phyloP scores from a whole-genome alignment of 2,329 filamentous ascomycete species.

The Monosporascus sp. region DNA sequence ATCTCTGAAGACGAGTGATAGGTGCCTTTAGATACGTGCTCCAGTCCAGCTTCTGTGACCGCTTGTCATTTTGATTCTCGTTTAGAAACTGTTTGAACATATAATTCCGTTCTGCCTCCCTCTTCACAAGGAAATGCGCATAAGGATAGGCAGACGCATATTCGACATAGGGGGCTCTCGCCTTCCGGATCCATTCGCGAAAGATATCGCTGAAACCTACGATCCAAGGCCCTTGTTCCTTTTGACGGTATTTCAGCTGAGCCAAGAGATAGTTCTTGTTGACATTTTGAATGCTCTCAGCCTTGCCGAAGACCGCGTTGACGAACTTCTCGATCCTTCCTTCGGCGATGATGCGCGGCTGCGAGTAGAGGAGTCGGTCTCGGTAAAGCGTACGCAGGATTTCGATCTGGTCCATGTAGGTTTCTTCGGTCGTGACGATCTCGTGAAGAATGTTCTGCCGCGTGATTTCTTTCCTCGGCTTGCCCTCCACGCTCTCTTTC shows the following conservation, averaged over 20 bases:
- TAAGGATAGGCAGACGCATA: slow-evolving; percentile 85
- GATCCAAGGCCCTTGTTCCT: slow-evolving; percentile 94
- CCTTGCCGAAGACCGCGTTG: slow-evolving; percentile 80
- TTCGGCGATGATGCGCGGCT: slow-evolving; percentile 75
- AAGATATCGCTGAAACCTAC: slow-evolving; percentile 94
- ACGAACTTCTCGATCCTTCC: slow-evolving; percentile 77
- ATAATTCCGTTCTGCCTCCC: slow-evolving; percentile 78
- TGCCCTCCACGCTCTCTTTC: slow-evolving; percentile 66
- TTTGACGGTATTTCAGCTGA: slow-evolving; percentile 92
- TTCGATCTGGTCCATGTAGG: slow-evolving; percentile 83
- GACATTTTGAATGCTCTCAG: slow-evolving; percentile 80
- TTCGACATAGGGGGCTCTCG: slow-evolving; percentile 80
- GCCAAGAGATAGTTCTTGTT: slow-evolving; percentile 91
- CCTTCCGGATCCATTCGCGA: slow-evolving; percentile 96
- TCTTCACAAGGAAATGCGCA: slow-evolving; percentile 75
- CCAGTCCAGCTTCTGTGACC: slow-evolving; percentile 82
- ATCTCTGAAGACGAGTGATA: slow-evolving; percentile 87
- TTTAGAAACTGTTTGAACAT: slow-evolving; percentile 84
- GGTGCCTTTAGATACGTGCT: slow-evolving; percentile 91
- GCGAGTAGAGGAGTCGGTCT: slow-evolving; percentile 66
- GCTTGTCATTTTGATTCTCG: slow-evolving; percentile 68
- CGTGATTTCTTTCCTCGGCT: slow-evolving; percentile 81
- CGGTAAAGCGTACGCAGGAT: slow-evolving; percentile 81
- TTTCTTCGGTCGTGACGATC: slow-evolving; percentile 88
- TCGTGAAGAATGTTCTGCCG: slow-evolving; percentile 93